Base-by-base conservation (phyloP, 78 protist species). In the Guillardia theta region DNA sequence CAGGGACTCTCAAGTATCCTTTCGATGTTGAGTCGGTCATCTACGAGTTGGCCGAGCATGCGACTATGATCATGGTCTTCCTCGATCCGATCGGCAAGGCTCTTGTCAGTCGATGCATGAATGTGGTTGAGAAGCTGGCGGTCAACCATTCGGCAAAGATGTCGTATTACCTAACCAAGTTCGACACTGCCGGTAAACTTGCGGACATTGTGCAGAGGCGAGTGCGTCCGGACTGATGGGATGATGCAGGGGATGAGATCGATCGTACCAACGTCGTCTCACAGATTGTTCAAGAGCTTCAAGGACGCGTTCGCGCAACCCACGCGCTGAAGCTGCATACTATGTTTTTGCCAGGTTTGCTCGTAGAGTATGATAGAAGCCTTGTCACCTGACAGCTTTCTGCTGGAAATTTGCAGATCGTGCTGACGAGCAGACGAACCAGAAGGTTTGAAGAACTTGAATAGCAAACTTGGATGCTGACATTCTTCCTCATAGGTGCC, bases 1-100 rank as follows among this genome's bases (percentile, higher is more conserved):
- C n/a, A n/a, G n/a, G n/a, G n/a, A 46, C 77, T 19, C 62, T 95
- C 62, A 21, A 1, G 54, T 95, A 95, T 58, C 92, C 96, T 43
- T 95, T 93, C 48, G 95, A 95, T 80, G 94, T 95, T 15, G 92
- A 93, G 47, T 27, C 37, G 92, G 80, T 62, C 39, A 37, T 88
- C 24, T 4, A 47, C 36, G 37, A 80, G 76, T 90, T 95, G n/a
- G 95, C 88, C 1, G 47, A 39, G 46, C 54, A 48, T 19, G 96
- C 95, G 39, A 93, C 93, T 44, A 45, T 95, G 92, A 24, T 93
- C 33, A 21, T 54, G 44, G 54, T 88, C 76, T 88, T 88, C 93
- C 62, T 88, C 4, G 96, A 95, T 48, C 96, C 96, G 37, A 47
- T 93, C 33, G 96, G 96, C 22, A 93, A 95, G 93, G 92, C 96